Percentiles rank a stretch among this genome's conserved stretches.
phyloP scores from a whole-genome alignment of 176 grass and related monocot genomes.

The Puccinellia tenuiflora region DNA sequence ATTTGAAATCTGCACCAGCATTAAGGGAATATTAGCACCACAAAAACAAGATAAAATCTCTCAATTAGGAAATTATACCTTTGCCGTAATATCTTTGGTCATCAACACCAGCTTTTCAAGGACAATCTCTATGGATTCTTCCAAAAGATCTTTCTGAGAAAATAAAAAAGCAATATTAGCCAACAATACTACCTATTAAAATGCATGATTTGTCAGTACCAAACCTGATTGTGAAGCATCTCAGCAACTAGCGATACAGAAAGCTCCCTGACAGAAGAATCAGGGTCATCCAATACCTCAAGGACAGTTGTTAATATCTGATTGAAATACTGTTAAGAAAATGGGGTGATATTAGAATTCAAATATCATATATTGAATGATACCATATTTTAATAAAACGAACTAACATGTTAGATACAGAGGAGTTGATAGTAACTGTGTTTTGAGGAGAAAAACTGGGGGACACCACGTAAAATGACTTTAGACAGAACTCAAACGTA shows the following conservation, averaged over 20 bases:
- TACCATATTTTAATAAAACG: background rate
- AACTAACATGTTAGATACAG: slow-evolving; percentile 3
- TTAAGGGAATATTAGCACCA: slow-evolving; percentile 14
- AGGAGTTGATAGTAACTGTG: background rate
- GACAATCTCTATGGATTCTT: slow-evolving; percentile 86
- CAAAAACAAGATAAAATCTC: background rate
- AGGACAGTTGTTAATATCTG: slow-evolving; percentile 82
- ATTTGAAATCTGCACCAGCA: slow-evolving; percentile 69
- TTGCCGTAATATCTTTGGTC: slow-evolving; percentile 57
- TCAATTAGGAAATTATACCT: slow-evolving; percentile 40
- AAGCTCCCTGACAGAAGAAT: slow-evolving; percentile 63
- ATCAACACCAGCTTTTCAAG: slow-evolving; percentile 78
- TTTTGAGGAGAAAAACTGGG: background rate
- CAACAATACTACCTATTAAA: slow-evolving; percentile 9
- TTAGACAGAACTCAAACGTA: background rate
- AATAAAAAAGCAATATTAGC: slow-evolving; percentile 22
- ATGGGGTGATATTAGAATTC: slow-evolving; percentile 27
- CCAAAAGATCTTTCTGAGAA: slow-evolving; percentile 66
- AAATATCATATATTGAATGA: background rate
- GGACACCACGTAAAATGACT: slow-evolving; percentile 3
- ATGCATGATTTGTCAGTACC: slow-evolving; percentile 11
- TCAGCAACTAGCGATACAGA: slow-evolving; percentile 57
- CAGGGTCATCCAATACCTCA: slow-evolving; percentile 70
- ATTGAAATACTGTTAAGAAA: slow-evolving; percentile 72
- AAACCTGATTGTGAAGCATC: slow-evolving; percentile 91